A percentile compares a stretch with the other conserved stretches of the same genome.
These are phyloP conservation scores for Citrus cavaleriei DNA, from an alignment of 345 rosid genomes.

Conservation along the genomic window DNA sequence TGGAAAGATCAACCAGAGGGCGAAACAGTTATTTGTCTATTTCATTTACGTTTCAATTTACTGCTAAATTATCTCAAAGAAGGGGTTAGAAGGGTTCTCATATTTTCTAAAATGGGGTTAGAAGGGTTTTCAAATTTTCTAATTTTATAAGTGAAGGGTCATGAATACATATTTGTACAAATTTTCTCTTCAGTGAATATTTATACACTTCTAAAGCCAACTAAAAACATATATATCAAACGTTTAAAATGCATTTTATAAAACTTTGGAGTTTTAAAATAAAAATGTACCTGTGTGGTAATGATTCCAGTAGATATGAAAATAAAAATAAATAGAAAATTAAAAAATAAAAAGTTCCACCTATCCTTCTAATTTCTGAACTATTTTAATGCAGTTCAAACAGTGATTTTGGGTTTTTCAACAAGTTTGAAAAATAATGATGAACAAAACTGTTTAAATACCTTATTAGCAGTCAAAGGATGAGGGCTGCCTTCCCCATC, in stretches of 20 bases:
- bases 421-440: background rate
- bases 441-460: conserved; percentile 18
- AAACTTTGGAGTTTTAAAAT: background rate
- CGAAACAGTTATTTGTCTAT: background rate
- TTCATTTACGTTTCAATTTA: too few relatives aligned
- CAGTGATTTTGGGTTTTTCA: background rate
- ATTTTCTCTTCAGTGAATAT: background rate
- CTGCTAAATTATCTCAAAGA: background rate
- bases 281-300: background rate
- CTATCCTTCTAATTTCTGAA: background rate
- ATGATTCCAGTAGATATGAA: background rate
- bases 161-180: background rate
- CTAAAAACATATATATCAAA: background rate
- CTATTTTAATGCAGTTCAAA: background rate
- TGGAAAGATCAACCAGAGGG: background rate
- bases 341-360: background rate
- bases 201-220: background rate
- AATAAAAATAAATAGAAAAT: background rate
- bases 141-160: background rate
- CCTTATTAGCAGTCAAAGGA: conserved; percentile 40
- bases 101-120: background rate
- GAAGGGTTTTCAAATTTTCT: background rate
- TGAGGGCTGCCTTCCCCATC: conserved; percentile 52
- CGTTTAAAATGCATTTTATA: background rate
- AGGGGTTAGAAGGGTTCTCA: background rate